Evolutionary conservation across 148 eudicot genomes (phyloP).

Genomic region (Salicornia ramosissima): DNA sequence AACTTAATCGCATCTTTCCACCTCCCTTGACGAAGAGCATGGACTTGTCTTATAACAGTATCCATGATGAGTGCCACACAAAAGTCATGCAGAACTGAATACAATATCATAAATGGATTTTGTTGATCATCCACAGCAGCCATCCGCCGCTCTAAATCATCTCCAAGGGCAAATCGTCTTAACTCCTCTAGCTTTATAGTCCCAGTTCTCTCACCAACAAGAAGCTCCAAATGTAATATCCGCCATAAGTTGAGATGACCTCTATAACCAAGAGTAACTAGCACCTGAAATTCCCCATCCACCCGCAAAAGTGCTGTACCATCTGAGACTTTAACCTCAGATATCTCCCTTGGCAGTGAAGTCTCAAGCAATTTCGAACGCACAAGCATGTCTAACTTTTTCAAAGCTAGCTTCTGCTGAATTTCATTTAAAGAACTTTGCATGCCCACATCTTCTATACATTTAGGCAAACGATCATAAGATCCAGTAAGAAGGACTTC

Average conservation of each 20-base stretch:
- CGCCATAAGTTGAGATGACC: constrained; percentile 96
- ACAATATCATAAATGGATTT: constrained; percentile 69
- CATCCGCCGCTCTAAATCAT: constrained; percentile 98
- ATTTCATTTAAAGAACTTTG: constrained; percentile 68
- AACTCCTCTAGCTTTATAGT: constrained; percentile 72
- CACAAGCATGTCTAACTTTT: constrained; percentile 77
- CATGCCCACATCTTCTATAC: constrained; percentile 81
- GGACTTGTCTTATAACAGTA: constrained; percentile 86
- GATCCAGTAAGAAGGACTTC: constrained; percentile 89
- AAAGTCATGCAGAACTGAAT: constrained; percentile 88
- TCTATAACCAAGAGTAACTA: constrained; percentile 95
- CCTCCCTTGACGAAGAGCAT: constrained; percentile 74
- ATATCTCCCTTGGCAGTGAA: constrained; percentile 70
- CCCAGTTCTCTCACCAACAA: constrained; percentile 95
- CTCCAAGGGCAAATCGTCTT: constrained; percentile 79
- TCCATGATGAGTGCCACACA: constrained; percentile 93
- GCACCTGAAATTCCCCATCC: constrained; percentile 91
- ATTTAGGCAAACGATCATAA: constrained; percentile 92
- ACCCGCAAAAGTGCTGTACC: constrained; percentile 86
- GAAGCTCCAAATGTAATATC: constrained; percentile 93
- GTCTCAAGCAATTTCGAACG: constrained; percentile 82
- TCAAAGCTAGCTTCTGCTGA: constrained; percentile 76
- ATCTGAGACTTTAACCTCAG: constrained; percentile 72
- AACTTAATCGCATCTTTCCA: constrained; percentile 97
- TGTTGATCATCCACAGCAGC: constrained; percentile 61